Conservation (phyloP, 805 yeast species). For the Candida multigemmis region DNA sequence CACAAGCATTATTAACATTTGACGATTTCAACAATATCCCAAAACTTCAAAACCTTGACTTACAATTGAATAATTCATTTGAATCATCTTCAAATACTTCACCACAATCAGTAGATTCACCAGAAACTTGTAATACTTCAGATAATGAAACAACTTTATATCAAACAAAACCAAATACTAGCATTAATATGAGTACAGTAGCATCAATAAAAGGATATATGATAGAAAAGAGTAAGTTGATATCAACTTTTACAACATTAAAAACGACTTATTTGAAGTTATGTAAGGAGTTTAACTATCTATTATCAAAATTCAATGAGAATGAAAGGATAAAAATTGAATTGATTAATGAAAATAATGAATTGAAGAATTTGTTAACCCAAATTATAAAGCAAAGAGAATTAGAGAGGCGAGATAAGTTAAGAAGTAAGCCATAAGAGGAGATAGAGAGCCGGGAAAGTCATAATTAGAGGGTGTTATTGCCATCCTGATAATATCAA, state of each 20-base stretch:
- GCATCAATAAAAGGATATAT: slow-evolving; percentile 12
- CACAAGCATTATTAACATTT: too few relatives aligned
- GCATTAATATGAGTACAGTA: slow-evolving; percentile 9
- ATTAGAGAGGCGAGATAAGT: slow-evolving; percentile 3
- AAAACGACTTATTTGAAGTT: slow-evolving; percentile 26
- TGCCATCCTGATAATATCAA: too few relatives aligned
- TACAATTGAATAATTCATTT: neutral
- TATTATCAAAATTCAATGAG: slow-evolving; percentile 25
- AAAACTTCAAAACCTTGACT: too few relatives aligned
- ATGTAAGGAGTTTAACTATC: slow-evolving; percentile 28
- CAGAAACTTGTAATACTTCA: too few relatives aligned
- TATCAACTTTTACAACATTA: slow-evolving; percentile 22
- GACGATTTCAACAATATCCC: too few relatives aligned
- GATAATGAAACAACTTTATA: neutral
- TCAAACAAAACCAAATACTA: neutral
- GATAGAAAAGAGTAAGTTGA: slow-evolving; percentile 14
- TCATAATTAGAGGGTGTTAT: too few relatives aligned
- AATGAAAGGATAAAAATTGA: slow-evolving; percentile 24
- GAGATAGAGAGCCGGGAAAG: slow-evolving; percentile 1
- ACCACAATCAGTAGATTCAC: neutral
- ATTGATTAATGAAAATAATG: slow-evolving; percentile 26
- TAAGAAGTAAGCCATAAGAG: slow-evolving; percentile 1
- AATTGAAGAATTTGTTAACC: slow-evolving; percentile 17
- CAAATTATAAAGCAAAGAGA: slow-evolving; percentile 18
- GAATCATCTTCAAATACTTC: neutral